A percentile compares a stretch with the other conserved stretches of the same genome.
Conservation (phyloP, 192 early-diverging fungal species). For the Entomortierella beljakovae region DNA sequence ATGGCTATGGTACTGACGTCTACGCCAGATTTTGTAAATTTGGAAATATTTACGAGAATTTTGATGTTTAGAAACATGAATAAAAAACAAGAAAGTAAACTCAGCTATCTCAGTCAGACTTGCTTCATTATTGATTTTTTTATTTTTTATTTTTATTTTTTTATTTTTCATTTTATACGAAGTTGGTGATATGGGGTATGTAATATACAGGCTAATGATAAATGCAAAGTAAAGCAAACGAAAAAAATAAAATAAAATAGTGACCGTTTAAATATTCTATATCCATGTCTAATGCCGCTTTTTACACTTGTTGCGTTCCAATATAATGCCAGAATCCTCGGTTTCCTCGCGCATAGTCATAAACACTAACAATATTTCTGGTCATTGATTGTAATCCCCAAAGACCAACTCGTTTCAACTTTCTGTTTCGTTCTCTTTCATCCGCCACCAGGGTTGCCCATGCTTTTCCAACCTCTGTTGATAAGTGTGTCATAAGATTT, state of each 20-base stretch:
- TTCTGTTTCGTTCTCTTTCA: conserved; percentile 83
- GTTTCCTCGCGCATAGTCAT: conserved; percentile 80
- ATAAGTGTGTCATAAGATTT: conserved; percentile 76
- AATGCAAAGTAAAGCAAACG: not conserved
- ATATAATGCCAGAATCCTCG: conserved; percentile 77
- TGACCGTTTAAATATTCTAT: not conserved
- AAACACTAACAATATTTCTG: conserved; percentile 72
- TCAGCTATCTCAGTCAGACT: too few relatives aligned
- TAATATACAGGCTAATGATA: conserved; percentile 3
- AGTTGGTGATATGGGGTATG: too few relatives aligned
- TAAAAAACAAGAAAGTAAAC: not conserved
- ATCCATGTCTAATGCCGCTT: not conserved
- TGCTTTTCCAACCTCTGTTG: conserved; percentile 85
- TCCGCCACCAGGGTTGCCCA: conserved; percentile 82
- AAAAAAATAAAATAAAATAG: conserved; percentile 1
- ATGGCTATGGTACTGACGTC: conserved; percentile 92
- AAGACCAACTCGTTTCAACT: conserved; percentile 88
- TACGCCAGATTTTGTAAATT: conserved; percentile 85
- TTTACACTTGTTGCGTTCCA: conserved; percentile 36
- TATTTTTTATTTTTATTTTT: too few relatives aligned
- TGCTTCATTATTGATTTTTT: too few relatives aligned
- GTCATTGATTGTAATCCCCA: conserved; percentile 88
- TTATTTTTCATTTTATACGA: too few relatives aligned
- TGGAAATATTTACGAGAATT: conserved; percentile 74
- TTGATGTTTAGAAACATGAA: conserved; percentile 20